A percentile compares a stretch with the other conserved stretches of the same genome.
Conservation (phyloP, 2,329 filamentous ascomycete genomes). For the Apiospora koreana region DNA sequence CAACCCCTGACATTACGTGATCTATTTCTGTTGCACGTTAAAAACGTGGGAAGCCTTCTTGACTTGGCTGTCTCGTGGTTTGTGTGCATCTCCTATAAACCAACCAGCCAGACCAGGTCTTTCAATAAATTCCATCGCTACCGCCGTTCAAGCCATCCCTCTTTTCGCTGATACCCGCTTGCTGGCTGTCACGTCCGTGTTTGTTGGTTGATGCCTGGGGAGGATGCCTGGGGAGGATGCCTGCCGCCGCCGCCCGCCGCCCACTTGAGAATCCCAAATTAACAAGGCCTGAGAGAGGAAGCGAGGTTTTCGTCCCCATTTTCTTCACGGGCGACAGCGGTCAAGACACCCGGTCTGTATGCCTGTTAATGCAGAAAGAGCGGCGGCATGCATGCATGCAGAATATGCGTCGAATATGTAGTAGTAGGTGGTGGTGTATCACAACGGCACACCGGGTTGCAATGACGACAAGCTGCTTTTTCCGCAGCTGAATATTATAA, state of each 20-base stretch:
- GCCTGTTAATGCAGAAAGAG: neutral
- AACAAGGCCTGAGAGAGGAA: neutral
- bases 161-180: neutral
- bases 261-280: neutral
- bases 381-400: neutral
- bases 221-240: neutral
- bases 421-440: neutral
- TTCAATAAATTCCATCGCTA: neutral
- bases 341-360: neutral
- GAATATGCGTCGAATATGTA: neutral
- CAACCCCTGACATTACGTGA: neutral
- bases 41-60: neutral
- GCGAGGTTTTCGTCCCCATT: neutral
- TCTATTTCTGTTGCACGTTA: neutral
- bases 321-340: neutral
- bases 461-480: conserved; percentile 4
- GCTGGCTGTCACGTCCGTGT: neutral
- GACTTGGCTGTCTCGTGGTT: neutral
- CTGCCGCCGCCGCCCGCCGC: no score
- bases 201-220: neutral
- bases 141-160: neutral
- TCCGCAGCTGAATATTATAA: neutral
- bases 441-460: neutral
- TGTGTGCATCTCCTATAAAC: no score
- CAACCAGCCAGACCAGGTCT: neutral